phyloP scores from a whole-genome alignment of 1,284 basidiomycete species.

The Fomes fomentarius region DNA sequence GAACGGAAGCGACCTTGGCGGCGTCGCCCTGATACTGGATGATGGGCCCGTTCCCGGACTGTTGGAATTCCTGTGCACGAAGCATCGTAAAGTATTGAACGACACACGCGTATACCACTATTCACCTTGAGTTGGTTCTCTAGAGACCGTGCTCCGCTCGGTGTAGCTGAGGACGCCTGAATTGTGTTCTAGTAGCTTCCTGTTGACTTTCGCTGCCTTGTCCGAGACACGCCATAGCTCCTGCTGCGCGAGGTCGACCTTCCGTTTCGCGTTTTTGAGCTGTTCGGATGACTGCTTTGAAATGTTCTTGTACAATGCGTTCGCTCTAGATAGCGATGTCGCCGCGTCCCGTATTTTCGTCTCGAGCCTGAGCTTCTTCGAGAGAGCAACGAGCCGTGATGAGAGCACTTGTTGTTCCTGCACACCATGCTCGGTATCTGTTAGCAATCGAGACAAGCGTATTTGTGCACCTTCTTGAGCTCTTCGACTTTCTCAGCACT shows the following conservation, averaged over 20 bases:
- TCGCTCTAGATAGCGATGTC: constrained; percentile 67
- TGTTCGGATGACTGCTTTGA: constrained; percentile 74
- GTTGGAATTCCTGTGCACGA: constrained; percentile 19
- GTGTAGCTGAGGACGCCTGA: constrained; percentile 76
- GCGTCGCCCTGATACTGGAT: constrained; percentile 55
- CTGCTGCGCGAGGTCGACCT: constrained; percentile 67
- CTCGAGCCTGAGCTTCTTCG: constrained; percentile 73
- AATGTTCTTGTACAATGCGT: constrained; percentile 58
- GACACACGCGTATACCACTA: constrained; percentile 36
- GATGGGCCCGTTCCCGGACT: constrained; percentile 28
- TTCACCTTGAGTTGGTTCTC: constrained; percentile 29
- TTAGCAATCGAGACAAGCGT: neutral
- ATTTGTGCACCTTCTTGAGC: constrained; percentile 76
- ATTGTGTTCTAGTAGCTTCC: constrained; percentile 72
- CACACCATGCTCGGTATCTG: neutral
- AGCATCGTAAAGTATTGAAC: too few relatives aligned
- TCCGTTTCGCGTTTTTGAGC: constrained; percentile 65
- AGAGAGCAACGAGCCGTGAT: constrained; percentile 61
- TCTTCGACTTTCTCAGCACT: constrained; percentile 89
- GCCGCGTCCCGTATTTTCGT: constrained; percentile 84
- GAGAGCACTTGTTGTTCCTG: constrained; percentile 74
- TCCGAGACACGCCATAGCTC: constrained; percentile 70
- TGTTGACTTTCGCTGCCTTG: constrained; percentile 61
- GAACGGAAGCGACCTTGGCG: constrained; percentile 59
- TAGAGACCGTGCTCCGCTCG: constrained; percentile 57